Evolutionary conservation across 1,284 basidiomycete genomes (phyloP).

Genomic region (Ustilago curta): DNA sequence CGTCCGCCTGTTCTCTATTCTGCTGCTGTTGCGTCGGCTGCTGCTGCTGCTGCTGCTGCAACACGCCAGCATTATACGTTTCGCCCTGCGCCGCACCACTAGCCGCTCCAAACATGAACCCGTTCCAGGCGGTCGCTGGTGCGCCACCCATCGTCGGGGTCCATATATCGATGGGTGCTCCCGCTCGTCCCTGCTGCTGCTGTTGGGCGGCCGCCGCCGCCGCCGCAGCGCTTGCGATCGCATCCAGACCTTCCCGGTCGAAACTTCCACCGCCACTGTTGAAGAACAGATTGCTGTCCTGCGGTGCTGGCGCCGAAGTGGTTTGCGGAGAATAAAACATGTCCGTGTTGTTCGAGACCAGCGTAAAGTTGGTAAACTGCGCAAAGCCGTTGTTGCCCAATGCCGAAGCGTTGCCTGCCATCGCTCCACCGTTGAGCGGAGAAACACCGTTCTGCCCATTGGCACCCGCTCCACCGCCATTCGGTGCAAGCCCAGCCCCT

Average conservation of each 20-base stretch:
- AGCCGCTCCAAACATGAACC: constrained; percentile 21
- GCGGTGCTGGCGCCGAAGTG: neutral
- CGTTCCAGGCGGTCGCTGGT: constrained; percentile 23
- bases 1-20: constrained; percentile 29
- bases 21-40: neutral
- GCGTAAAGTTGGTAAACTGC: constrained; percentile 38
- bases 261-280: constrained; percentile 13
- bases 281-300: constrained; percentile 20
- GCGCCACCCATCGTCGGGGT: constrained; percentile 1
- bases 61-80: neutral
- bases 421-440: constrained; percentile 10
- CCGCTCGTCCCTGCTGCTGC: constrained; percentile 4
- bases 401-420: neutral
- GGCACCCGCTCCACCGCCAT: neutral
- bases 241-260: constrained; percentile 31
- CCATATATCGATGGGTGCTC: constrained; percentile 31
- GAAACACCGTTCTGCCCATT: neutral
- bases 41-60: constrained; percentile 5
- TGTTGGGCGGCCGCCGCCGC: constrained; percentile 23
- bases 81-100: neutral
- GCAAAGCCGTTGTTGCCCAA: constrained; percentile 15
- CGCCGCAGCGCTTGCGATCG: constrained; percentile 43
- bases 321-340: constrained; percentile 29
- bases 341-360: constrained; percentile 34
- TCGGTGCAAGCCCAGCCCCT: neutral